A percentile compares a stretch with the other conserved stretches of the same genome.
Conservation (phyloP, 306 rosid genomes). For the Clitoria ternatea region DNA sequence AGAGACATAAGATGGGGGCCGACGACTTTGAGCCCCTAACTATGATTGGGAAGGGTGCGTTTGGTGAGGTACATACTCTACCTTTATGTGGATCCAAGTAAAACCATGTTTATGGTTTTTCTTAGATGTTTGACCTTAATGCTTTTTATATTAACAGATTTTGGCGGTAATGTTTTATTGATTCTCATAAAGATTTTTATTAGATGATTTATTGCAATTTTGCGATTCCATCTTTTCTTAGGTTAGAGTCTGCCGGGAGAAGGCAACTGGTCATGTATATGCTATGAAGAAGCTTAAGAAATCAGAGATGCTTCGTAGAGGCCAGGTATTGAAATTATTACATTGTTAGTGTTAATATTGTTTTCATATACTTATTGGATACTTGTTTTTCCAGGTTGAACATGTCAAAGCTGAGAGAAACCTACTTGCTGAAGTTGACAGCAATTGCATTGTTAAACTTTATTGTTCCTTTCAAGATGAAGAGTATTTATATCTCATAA, state of each 20-base stretch:
- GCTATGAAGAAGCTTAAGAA: conserved; percentile 94
- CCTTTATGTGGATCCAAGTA: conserved; percentile 2
- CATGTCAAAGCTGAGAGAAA: conserved; percentile 94
- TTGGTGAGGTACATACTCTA: conserved; percentile 77
- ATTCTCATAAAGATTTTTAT: conserved; percentile 5
- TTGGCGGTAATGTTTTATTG: conserved; percentile 16
- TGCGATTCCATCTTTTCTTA: conserved; percentile 30
- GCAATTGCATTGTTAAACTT: conserved; percentile 79
- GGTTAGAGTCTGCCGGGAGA: conserved; percentile 87
- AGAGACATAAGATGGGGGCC: conserved; percentile 86
- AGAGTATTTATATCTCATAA: conserved; percentile 75
- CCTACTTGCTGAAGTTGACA: conserved; percentile 88
- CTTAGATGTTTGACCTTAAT: neutral
- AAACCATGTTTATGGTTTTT: neutral
- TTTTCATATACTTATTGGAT: conserved; percentile 22
- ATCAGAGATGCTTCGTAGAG: conserved; percentile 92
- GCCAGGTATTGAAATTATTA: conserved; percentile 54
- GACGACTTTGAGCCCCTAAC: conserved; percentile 85
- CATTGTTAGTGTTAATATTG: conserved; percentile 4
- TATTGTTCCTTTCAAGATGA: conserved; percentile 94
- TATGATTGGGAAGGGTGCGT: conserved; percentile 88
- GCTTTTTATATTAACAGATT: neutral
- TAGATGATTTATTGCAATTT: neutral
- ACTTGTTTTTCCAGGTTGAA: conserved; percentile 57
- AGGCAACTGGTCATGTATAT: conserved; percentile 71